Base-by-base conservation (phyloP, 2,329 filamentous ascomycete species). In the Bipolaris zeicola region DNA sequence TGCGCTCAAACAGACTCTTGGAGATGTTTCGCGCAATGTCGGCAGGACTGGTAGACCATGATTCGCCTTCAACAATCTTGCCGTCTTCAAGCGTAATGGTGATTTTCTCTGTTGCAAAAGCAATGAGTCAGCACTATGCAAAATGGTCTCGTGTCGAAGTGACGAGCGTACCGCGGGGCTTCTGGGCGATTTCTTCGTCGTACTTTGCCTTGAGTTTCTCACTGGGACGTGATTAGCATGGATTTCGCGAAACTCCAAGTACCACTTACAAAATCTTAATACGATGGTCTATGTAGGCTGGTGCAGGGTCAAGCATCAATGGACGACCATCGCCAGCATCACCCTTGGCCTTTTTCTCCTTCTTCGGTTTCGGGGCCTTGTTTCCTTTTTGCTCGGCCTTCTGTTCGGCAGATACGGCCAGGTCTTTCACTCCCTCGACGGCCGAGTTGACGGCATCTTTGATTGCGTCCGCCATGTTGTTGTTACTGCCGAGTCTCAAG, bases 41-140 rank as follows among this genome's bases (percentile, higher is more conserved):
- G 42, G 83, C 89, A 5, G 95, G 95, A 14, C 92, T 96, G 65
- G 92, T 97, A 80, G 96, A 91, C 89, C 90, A 98, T 47, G 92
- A 88, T 64, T 89, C 94, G 61, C 90, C 95, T 62, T 85, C 78
- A 72, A 88, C 85, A 67, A 87, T 79, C 67, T 85, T 87, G 62
- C 90, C 90, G 76, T 92, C 88, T 63, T 85, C 85, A 61, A 95
- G 82, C 47, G 88, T 89, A 69, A 94, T 83, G 57, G 83, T 86
- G 76, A 94, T 94, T 62, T 87, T 82, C 70, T 91, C 87, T 74
- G 51, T 49, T 49, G 6, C 36, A 24, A 34, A 36, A 36, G 50
- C 13, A 11, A n/a, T 14, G 22, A 24, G 59, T 73, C 55, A 71
- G 70, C 43, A 50, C 10, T 49, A 26, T 13, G 26, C 33, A 18